Evolutionary conservation across 139 green algal species (phyloP).

Genomic region (Nannochloris sp.): DNA sequence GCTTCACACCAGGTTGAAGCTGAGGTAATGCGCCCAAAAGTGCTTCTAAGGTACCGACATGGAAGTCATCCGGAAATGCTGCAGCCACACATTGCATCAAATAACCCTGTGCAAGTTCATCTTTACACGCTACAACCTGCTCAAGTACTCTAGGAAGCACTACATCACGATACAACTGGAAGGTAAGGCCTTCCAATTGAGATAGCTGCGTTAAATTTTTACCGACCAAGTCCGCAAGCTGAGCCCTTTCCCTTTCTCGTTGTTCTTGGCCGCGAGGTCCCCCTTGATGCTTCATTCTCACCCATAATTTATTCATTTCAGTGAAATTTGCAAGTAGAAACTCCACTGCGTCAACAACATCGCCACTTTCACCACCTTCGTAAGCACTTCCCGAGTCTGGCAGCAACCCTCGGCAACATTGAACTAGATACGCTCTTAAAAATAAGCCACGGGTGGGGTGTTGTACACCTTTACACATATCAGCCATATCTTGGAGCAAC

Average conservation of each 20-base stretch:
- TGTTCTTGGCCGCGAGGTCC: slow-evolving; percentile 39
- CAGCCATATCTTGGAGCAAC: slow-evolving; percentile 70
- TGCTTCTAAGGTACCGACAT: slow-evolving; percentile 80
- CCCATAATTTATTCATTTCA: slow-evolving; percentile 99
- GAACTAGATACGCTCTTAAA: slow-evolving; percentile 84
- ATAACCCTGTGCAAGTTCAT: slow-evolving; percentile 98
- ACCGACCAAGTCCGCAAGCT: slow-evolving; percentile 92
- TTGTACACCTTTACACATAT: slow-evolving; percentile 96
- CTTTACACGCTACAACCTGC: slow-evolving; percentile 82
- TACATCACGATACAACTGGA: slow-evolving; percentile 69
- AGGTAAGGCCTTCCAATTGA: slow-evolving; percentile 88
- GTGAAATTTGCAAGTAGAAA: slow-evolving; percentile 98
- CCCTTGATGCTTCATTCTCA: slow-evolving; percentile 73
- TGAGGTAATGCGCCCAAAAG: slow-evolving; percentile 77
- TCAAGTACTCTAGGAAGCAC: slow-evolving; percentile 39
- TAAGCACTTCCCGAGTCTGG: slow-evolving; percentile 63
- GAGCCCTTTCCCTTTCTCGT: slow-evolving; percentile 78
- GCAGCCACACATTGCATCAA: slow-evolving; percentile 92
- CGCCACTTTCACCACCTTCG: slow-evolving; percentile 61
- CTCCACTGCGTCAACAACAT: slow-evolving; percentile 82
- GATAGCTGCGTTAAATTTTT: slow-evolving; percentile 95
- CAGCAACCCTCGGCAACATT: slow-evolving; percentile 53
- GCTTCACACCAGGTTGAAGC: slow-evolving; percentile 76
- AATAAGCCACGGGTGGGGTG: slow-evolving; percentile 96
- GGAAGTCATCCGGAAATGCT: slow-evolving; percentile 91